A percentile compares a stretch with the other conserved stretches of the same genome.
These are phyloP conservation scores for Cytospora schulzeri DNA, from an alignment of 2,329 filamentous ascomycete genomes.

Conservation along the genomic window DNA sequence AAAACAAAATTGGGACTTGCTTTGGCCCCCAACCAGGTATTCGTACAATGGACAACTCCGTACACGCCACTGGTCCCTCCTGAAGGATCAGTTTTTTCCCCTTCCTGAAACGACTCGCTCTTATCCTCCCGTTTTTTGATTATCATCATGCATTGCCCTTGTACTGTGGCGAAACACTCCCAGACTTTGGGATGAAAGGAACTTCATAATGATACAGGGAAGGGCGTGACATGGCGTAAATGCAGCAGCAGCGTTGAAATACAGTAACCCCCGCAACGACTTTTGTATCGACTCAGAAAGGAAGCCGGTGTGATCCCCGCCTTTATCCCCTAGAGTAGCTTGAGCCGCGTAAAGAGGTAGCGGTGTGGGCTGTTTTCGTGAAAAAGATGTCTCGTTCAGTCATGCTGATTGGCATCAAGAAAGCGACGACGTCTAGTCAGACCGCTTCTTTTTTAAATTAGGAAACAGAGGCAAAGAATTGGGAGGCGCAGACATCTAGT, in stretches of 20 bases:
- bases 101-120: constrained; percentile 21
- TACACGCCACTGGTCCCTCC: constrained; percentile 22
- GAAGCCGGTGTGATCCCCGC: constrained; percentile 18
- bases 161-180: constrained; percentile 8
- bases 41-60: constrained; percentile 25
- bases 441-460: constrained; percentile 35
- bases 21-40: constrained; percentile 16
- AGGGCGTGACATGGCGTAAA: constrained; percentile 24
- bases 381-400: constrained; percentile 38
- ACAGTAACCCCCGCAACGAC: constrained; percentile 16
- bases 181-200: constrained; percentile 11
- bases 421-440: constrained; percentile 43
- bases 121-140: constrained; percentile 19
- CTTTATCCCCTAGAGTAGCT: constrained; percentile 32
- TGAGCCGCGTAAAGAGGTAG: constrained; percentile 32
- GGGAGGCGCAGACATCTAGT: constrained; percentile 44
- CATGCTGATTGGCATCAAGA: constrained; percentile 27
- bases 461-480: constrained; percentile 13
- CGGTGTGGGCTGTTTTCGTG: constrained; percentile 35
- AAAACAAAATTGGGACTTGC: constrained; percentile 12
- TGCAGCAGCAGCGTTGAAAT: constrained; percentile 25
- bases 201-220: constrained; percentile 26
- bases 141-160: constrained; percentile 26
- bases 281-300: constrained; percentile 14
- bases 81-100: constrained; percentile 21